Base-by-base conservation (phyloP, 805 yeast species). In the Candida ovalis region DNA sequence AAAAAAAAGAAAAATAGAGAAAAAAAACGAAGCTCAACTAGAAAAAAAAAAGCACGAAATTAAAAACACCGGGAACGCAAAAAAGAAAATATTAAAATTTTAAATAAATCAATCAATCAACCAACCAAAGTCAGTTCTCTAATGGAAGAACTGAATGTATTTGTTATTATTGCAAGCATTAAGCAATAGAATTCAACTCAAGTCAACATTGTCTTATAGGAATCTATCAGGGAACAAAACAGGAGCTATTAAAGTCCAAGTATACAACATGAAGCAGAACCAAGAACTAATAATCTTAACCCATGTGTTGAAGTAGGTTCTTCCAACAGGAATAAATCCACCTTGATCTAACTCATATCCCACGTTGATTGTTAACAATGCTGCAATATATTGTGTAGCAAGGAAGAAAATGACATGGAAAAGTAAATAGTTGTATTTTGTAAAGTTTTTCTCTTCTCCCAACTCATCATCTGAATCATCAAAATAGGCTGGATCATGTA, bases 351-450 rank as follows among this genome's bases (percentile, higher is more conserved):
- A 83, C 57, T 88, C 94, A 55, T 83, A 83, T 44, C 87, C 82
- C 30, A 94, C 97, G 61, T 91, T 92, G 68, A 92, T 87, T 0
- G 99, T 94, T 47, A 94, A 74, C 50, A 94, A 73, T 0, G 97
- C 89, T 1, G 98, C 97, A 39, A 91, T 90, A 80, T 96, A 95
- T 66, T 92, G 98, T 1, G 99, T 92, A 0, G 99, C 99, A 52
- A 94, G 73, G 64, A 94, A 83, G 74, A 94, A 94, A 25, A 94
- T 88, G 28, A 92, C 63, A 66, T 94, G 99, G 75, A 94, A 94
- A 42, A 92, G 70, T 5, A 88, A 75, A 66, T 91, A 91, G 67
- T 88, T 89, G 71, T 91, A 91, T 62, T 83, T 84, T 1, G 92
- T 88, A 41, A 76, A 72, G 42, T 68, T 67, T 50, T 74, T 67